Percentiles rank a stretch among this genome's conserved stretches.
Evolutionary conservation across 2,329 filamentous ascomycete species (phyloP).

Genomic region (Phialophora verrucosa): DNA sequence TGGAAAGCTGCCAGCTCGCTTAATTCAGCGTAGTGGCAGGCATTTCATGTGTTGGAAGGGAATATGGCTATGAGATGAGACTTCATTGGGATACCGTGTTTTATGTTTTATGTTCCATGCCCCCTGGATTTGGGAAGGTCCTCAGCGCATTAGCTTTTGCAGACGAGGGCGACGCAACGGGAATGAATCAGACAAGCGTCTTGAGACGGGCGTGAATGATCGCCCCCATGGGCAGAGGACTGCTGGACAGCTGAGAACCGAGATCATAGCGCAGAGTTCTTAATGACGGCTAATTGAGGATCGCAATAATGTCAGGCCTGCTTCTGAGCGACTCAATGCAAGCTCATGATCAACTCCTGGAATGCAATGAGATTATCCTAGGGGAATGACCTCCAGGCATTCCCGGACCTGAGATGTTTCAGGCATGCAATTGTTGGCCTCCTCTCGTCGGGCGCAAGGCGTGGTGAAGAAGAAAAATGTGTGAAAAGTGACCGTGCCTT

Average conservation of each 20-base stretch:
- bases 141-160: not conserved
- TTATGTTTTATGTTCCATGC: not conserved
- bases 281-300: not conserved
- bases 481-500: not conserved
- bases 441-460: not conserved
- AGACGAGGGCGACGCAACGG: not conserved
- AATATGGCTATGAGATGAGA: not conserved
- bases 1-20: not conserved
- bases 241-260: not conserved
- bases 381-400: not conserved
- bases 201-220: not conserved
- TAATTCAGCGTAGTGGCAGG: not conserved
- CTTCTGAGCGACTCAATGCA: not conserved
- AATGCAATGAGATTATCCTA: not conserved
- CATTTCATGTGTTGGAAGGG: not conserved
- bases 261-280: not conserved
- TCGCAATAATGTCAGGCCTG: not conserved
- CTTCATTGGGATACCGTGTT: not conserved
- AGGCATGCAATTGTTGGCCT: not conserved
- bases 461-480: not conserved
- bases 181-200: not conserved
- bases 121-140: not conserved
- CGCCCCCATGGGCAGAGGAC: not conserved
- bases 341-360: not conserved
- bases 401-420: too few relatives aligned